These are phyloP conservation scores for Gypsophila paniculata DNA, from an alignment of 179 eudicot species.

Conservation along the genomic window DNA sequence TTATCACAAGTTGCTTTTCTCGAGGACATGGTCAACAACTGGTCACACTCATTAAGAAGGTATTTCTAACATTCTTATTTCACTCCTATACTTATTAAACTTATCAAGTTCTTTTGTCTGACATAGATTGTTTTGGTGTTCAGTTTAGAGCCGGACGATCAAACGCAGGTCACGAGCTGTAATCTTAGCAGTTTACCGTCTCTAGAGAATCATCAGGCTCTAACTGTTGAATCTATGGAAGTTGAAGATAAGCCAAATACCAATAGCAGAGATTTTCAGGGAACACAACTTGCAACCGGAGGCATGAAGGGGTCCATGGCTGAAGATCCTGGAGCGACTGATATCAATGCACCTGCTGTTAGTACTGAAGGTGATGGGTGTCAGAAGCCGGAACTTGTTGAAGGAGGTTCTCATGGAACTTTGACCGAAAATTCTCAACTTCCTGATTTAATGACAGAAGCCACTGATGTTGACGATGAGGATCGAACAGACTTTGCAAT, in stretches of 20 bases:
- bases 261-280: constrained; percentile 22
- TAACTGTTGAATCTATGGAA: constrained; percentile 26
- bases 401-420: constrained; percentile 27
- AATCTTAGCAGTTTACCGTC: constrained; percentile 27
- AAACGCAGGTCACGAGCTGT: constrained; percentile 21
- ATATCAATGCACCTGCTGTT: constrained; percentile 25
- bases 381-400: constrained; percentile 27
- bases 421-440: constrained; percentile 18
- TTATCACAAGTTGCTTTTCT: constrained; percentile 87
- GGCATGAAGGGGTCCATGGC: constrained; percentile 22
- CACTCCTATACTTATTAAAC: neutral
- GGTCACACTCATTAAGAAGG: constrained; percentile 83
- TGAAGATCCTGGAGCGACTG: constrained; percentile 18
- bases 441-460: constrained; percentile 27
- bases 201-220: constrained; percentile 24
- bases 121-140: constrained; percentile 29
- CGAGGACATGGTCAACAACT: constrained; percentile 80
- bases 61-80: constrained; percentile 26
- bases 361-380: constrained; percentile 21
- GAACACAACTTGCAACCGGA: constrained; percentile 27
- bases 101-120: neutral
- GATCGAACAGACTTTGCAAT: constrained; percentile 20
- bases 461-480: constrained; percentile 17
- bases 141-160: constrained; percentile 72
- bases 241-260: constrained; percentile 31